A percentile compares a stretch with the other conserved stretches of the same genome.
Conservation (phyloP, 805 yeast genomes). For the Cyberlindnera bimundalis region DNA sequence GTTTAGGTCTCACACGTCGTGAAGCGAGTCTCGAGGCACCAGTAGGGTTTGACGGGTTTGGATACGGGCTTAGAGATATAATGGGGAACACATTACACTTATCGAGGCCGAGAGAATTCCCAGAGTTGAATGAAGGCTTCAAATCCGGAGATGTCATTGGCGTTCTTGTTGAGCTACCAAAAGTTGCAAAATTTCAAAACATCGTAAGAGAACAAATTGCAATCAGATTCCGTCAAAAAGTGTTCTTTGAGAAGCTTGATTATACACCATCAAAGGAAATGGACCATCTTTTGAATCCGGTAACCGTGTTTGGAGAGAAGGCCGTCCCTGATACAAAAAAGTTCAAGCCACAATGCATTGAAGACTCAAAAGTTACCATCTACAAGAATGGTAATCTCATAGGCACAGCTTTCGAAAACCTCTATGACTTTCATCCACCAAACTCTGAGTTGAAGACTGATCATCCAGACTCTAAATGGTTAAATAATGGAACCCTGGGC, state of each 20-base stretch:
- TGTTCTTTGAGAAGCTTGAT: conserved; percentile 84
- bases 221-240: conserved; percentile 69
- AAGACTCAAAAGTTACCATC: conserved; percentile 59
- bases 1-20: conserved; percentile 79
- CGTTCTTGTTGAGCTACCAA: conserved; percentile 67
- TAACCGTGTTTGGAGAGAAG: conserved; percentile 64
- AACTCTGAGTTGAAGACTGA: conserved; percentile 47
- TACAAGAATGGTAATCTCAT: conserved; percentile 72
- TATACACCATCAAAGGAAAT: conserved; percentile 64
- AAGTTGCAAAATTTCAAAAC: conserved; percentile 39
- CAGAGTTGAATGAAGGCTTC: conserved; percentile 48
- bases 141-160: conserved; percentile 82
- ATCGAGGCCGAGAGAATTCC: conserved; percentile 59
- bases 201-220: conserved; percentile 82
- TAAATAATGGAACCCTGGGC: conserved; percentile 83
- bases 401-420: conserved; percentile 63
- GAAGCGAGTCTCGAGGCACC: conserved; percentile 94
- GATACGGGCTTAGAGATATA: conserved; percentile 84
- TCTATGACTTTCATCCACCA: conserved; percentile 80
- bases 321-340: conserved; percentile 51
- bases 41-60: conserved; percentile 91
- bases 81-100: conserved; percentile 73
- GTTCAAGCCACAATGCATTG: conserved; percentile 46
- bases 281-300: conserved; percentile 73
- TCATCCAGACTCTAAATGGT: conserved; percentile 39